These are phyloP conservation scores for Sporothrix mexicana DNA, from an alignment of 2,329 filamentous ascomycete species.

Conservation along the genomic window DNA sequence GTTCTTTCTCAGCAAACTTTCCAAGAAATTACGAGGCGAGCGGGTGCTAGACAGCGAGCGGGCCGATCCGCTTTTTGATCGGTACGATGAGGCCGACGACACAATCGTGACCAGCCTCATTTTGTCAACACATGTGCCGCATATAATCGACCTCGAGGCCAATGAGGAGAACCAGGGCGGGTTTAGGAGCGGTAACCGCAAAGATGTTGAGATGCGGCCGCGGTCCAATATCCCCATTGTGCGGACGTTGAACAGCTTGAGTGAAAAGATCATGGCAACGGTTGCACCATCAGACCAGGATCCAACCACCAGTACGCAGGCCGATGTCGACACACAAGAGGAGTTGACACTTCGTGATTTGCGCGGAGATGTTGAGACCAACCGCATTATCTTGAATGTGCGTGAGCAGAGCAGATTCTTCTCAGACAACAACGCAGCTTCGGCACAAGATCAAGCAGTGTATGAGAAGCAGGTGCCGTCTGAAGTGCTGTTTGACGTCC, in stretches of 20 bases:
- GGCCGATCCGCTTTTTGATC: slow-evolving; percentile 80
- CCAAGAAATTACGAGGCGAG: slow-evolving; percentile 91
- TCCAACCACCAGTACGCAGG: slow-evolving; percentile 66
- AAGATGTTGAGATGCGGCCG: slow-evolving; percentile 89
- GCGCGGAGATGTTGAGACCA: slow-evolving; percentile 72
- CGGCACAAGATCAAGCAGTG: slow-evolving; percentile 53
- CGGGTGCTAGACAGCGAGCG: slow-evolving; percentile 79
- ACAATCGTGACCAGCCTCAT: slow-evolving; percentile 59
- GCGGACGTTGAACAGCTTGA: slow-evolving; percentile 84
- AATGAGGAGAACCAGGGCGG: slow-evolving; percentile 96
- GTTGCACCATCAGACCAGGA: slow-evolving; percentile 80
- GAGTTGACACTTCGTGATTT: slow-evolving; percentile 82
- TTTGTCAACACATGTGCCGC: slow-evolving; percentile 72
- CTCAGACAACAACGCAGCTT: slow-evolving; percentile 60
- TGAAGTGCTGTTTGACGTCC: slow-evolving; percentile 69
- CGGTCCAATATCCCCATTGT: slow-evolving; percentile 84
- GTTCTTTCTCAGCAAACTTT: slow-evolving; percentile 89
- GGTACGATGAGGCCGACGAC: slow-evolving; percentile 77
- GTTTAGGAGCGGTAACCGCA: slow-evolving; percentile 78
- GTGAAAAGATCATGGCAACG: slow-evolving; percentile 90
- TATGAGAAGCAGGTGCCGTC: slow-evolving; percentile 74
- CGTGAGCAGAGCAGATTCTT: slow-evolving; percentile 88
- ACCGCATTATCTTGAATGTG: slow-evolving; percentile 82
- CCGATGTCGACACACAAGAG: slow-evolving; percentile 75
- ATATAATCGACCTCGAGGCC: slow-evolving; percentile 89